Percentiles rank a stretch among this genome's conserved stretches.
phyloP scores from a whole-genome alignment of 257 asterid genomes.

The Echium plantagineum region DNA sequence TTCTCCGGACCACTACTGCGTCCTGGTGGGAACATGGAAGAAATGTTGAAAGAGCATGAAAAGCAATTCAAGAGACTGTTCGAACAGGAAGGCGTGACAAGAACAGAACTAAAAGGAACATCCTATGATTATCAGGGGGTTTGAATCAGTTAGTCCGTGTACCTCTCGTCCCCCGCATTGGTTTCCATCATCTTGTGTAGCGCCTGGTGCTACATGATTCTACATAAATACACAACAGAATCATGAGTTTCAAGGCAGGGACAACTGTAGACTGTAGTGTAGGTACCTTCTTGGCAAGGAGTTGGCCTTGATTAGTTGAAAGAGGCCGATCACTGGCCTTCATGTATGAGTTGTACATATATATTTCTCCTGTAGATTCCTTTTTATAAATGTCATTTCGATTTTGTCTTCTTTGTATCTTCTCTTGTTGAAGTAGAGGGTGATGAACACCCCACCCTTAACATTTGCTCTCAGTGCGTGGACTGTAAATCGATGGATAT shows the following conservation, averaged over 20 bases:
- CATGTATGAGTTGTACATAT: background rate
- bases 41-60: constrained; percentile 50
- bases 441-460: too few relatives aligned
- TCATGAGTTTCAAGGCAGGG: background rate
- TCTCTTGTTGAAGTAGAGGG: background rate
- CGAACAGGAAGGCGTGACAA: constrained; percentile 39
- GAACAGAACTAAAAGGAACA: constrained; percentile 21
- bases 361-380: background rate
- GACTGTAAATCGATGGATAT: too few relatives aligned
- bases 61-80: constrained; percentile 46
- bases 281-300: background rate
- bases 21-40: constrained; percentile 53
- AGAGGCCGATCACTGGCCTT: background rate
- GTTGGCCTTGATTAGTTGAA: background rate
- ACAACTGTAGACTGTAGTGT: too few relatives aligned
- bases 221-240: background rate
- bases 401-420: background rate
- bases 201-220: background rate
- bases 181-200: background rate
- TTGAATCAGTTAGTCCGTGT: background rate
- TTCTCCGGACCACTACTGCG: constrained; percentile 50
- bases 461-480: too few relatives aligned
- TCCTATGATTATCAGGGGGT: constrained; percentile 9
- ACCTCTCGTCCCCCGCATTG: background rate
- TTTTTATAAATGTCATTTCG: background rate